A percentile compares a stretch with the other conserved stretches of the same genome.
phyloP scores from a whole-genome alignment of 345 rosid genomes.

The Erysimum cheiranthoides region DNA sequence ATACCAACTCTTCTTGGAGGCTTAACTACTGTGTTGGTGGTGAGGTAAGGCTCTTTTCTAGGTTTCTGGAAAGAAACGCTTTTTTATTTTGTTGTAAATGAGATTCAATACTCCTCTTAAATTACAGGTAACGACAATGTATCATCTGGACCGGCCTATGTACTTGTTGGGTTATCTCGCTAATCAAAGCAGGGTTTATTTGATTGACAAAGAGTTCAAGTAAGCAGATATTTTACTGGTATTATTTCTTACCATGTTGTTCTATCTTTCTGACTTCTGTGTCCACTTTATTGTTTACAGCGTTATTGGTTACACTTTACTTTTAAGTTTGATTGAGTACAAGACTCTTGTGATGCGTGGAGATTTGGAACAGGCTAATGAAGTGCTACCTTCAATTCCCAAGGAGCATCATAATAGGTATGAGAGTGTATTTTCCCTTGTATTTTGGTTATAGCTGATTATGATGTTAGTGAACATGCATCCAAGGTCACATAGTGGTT shows the following conservation, averaged over 20 bases:
- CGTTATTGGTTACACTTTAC: conserved; percentile 79
- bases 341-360: conserved; percentile 96
- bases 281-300: conserved; percentile 49
- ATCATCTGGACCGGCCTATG: conserved; percentile 98
- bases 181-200: conserved; percentile 91
- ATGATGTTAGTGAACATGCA: conserved; percentile 27
- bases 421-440: conserved; percentile 7
- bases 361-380: conserved; percentile 75
- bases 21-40: conserved; percentile 99
- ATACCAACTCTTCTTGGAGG: conserved; percentile 95
- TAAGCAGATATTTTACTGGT: conserved; percentile 49
- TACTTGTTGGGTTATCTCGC: conserved; percentile 96
- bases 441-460: conserved; percentile 18
- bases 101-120: conserved; percentile 6
- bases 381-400: conserved; percentile 78
- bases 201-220: conserved; percentile 98
- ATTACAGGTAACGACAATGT: conserved; percentile 93
- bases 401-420: conserved; percentile 86
- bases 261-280: conserved; percentile 23
- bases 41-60: conserved; percentile 60
- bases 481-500: conserved; percentile 9
- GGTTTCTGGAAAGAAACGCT: not conserved
- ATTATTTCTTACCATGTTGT: conserved; percentile 15
- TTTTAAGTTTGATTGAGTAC: conserved; percentile 86
- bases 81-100: conserved; percentile 7